phyloP scores from a whole-genome alignment of 306 rosid species.

The Quercus mongolica region DNA sequence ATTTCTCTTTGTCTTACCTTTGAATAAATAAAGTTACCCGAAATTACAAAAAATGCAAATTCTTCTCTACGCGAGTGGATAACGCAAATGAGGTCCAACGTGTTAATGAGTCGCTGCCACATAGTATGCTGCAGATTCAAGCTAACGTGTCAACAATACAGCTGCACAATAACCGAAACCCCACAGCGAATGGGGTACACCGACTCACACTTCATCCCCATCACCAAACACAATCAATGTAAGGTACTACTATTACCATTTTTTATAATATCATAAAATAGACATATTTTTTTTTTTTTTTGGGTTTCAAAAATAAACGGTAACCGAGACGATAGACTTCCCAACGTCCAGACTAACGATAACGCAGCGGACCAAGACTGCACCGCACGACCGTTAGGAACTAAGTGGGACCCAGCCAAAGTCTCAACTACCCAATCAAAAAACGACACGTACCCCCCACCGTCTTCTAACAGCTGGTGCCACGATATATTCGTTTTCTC shows the following conservation, averaged over 20 bases:
- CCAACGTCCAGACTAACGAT: slow-evolving; percentile 16
- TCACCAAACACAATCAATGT: not conserved
- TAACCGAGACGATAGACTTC: slow-evolving; percentile 12
- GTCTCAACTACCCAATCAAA: slow-evolving; percentile 11
- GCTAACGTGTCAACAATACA: not conserved
- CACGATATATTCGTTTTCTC: slow-evolving; percentile 16
- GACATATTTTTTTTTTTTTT: too few species aligned
- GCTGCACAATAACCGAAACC: not conserved
- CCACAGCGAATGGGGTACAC: not conserved
- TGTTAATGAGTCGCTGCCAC: too few species aligned
- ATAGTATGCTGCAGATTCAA: not conserved
- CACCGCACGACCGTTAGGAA: slow-evolving; percentile 53
- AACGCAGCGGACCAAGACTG: slow-evolving; percentile 5
- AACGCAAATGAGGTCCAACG: too few species aligned
- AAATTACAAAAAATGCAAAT: too few species aligned
- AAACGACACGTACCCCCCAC: slow-evolving; percentile 2
- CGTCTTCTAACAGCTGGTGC: slow-evolving; percentile 19
- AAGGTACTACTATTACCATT: too few species aligned
- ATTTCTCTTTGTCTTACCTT: too few species aligned
- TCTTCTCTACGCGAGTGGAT: too few species aligned
- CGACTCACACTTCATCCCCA: not conserved
- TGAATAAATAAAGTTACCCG: too few species aligned
- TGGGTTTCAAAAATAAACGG: not conserved
- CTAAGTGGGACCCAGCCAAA: slow-evolving; percentile 21
- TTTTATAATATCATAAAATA: too few species aligned